These are phyloP conservation scores for Nigrospora osmanthi DNA, from an alignment of 2,329 filamentous ascomycete species.

Conservation along the genomic window DNA sequence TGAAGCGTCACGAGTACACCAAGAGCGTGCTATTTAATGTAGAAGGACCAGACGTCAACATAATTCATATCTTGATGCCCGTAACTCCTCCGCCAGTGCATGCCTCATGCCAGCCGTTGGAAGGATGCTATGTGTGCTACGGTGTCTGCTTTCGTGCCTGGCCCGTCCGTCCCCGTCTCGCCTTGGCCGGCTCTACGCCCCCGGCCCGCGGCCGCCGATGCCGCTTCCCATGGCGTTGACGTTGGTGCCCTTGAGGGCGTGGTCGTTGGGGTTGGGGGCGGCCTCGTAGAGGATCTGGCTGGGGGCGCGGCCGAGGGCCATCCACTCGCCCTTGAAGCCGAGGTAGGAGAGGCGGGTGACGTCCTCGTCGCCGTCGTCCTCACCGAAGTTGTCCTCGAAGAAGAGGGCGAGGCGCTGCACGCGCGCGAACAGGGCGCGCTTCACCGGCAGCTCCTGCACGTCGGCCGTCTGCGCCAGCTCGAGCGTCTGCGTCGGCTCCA, in stretches of 20 bases:
- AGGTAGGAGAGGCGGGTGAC: conserved; percentile 73
- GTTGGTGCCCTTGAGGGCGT: conserved; percentile 55
- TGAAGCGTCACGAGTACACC: too few species aligned
- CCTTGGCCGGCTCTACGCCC: conserved; percentile 12
- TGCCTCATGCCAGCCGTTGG: too few species aligned
- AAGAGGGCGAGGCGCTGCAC: conserved; percentile 80
- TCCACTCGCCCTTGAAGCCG: conserved; percentile 92
- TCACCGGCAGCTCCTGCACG: conserved; percentile 80
- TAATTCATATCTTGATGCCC: too few species aligned
- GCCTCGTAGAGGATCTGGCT: conserved; percentile 87
- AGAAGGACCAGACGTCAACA: too few species aligned
- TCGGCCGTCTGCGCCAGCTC: conserved; percentile 71
- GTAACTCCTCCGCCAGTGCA: too few species aligned
- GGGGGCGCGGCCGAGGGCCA: conserved; percentile 75
- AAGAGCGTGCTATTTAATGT: too few species aligned
- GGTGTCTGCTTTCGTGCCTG: too few species aligned
- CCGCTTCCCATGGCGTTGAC: conserved; percentile 47
- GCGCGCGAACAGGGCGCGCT: conserved; percentile 79
- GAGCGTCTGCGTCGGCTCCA: conserved; percentile 65
- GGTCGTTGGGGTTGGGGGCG: conserved; percentile 84
- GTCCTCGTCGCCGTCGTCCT: conserved; percentile 70
- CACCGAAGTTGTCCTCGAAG: conserved; percentile 87
- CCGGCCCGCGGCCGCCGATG: conserved; percentile 36
- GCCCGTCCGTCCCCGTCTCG: background rate
- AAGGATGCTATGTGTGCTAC: too few species aligned